phyloP scores from a whole-genome alignment of 768 basidiomycete species.

The Macrolepiota dolichaula region DNA sequence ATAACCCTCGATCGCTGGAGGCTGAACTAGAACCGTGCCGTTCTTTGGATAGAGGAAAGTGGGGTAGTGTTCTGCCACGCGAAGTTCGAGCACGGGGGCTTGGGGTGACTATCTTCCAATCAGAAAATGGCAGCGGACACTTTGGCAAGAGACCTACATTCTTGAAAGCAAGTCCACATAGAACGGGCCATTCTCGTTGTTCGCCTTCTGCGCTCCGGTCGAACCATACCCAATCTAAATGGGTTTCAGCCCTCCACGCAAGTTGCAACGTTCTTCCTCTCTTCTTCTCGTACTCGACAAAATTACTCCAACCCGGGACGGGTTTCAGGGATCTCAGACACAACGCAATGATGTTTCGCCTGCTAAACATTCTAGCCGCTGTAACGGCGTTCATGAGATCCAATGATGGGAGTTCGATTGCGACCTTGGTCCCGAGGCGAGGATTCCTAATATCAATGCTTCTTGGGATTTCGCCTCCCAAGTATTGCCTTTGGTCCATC shows the following conservation, averaged over 20 bases:
- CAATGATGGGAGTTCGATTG: slow-evolving; percentile 60
- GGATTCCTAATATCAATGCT: slow-evolving; percentile 72
- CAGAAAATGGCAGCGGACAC: slow-evolving; percentile 3
- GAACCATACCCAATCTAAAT: slow-evolving; percentile 86
- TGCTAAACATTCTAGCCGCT: slow-evolving; percentile 50
- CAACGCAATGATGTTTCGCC: slow-evolving; percentile 58
- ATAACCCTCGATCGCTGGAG: slow-evolving; percentile 84
- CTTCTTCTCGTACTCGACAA: slow-evolving; percentile 51
- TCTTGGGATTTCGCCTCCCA: slow-evolving; percentile 70
- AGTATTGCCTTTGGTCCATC: slow-evolving; percentile 48
- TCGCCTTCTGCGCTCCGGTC: slow-evolving; percentile 63
- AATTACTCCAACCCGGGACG: slow-evolving; percentile 57
- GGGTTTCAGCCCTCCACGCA: slow-evolving; percentile 72
- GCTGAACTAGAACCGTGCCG: slow-evolving; percentile 59
- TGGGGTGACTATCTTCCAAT: slow-evolving; percentile 25
- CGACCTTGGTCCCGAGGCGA: slow-evolving; percentile 59
- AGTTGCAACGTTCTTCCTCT: slow-evolving; percentile 64
- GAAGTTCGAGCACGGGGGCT: slow-evolving; percentile 66
- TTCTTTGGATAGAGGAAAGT: slow-evolving; percentile 40
- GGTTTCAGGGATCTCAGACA: slow-evolving; percentile 54
- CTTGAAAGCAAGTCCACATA: slow-evolving; percentile 72
- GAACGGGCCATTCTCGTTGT: slow-evolving; percentile 63
- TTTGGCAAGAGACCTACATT: slow-evolving; percentile 44
- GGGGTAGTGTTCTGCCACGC: slow-evolving; percentile 68
- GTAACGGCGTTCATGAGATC: slow-evolving; percentile 35